Conservation (phyloP, 352 stramenopile genomes). For the Bremia lactucae region DNA sequence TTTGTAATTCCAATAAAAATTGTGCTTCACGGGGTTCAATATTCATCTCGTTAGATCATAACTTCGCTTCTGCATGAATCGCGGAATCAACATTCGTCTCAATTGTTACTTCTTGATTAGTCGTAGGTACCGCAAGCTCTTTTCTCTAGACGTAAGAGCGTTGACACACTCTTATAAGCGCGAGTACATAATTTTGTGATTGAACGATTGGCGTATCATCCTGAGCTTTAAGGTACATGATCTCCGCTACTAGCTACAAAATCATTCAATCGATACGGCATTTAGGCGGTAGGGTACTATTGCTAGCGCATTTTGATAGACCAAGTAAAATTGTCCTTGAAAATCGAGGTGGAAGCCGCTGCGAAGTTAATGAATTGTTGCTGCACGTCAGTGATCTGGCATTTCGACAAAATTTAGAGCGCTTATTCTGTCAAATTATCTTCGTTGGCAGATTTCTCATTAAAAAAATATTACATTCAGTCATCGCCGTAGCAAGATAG, state of each 20-base stretch:
- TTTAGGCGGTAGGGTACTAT: too few relatives aligned
- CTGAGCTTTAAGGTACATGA: conserved; percentile 21
- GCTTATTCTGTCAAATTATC: too few relatives aligned
- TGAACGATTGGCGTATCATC: conserved; percentile 27
- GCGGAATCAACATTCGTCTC: conserved; percentile 28
- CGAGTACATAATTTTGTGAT: too few relatives aligned
- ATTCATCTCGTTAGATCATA: conserved; percentile 33
- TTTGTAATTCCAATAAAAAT: conserved; percentile 43
- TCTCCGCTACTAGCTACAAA: conserved; percentile 29
- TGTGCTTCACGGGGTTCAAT: conserved; percentile 22
- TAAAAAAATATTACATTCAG: conserved; percentile 2
- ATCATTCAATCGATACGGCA: too few relatives aligned
- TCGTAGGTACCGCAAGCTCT: conserved; percentile 27
- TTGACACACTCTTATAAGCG: background rate
- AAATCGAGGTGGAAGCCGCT: too few relatives aligned
- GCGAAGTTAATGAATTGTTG: too few relatives aligned
- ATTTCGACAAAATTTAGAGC: conserved; percentile 32
- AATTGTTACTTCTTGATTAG: conserved; percentile 19
- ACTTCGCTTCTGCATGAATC: too few relatives aligned
- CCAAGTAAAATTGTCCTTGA: too few relatives aligned
- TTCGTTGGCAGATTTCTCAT: too few relatives aligned
- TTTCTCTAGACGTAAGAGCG: conserved; percentile 57
- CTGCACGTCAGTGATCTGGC: conserved; percentile 54
- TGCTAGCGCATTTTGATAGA: too few relatives aligned
- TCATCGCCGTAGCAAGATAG: conserved; percentile 10